Evolutionary conservation across 2,329 filamentous ascomycete species (phyloP).

Genomic region (Coleophoma cylindrospora): DNA sequence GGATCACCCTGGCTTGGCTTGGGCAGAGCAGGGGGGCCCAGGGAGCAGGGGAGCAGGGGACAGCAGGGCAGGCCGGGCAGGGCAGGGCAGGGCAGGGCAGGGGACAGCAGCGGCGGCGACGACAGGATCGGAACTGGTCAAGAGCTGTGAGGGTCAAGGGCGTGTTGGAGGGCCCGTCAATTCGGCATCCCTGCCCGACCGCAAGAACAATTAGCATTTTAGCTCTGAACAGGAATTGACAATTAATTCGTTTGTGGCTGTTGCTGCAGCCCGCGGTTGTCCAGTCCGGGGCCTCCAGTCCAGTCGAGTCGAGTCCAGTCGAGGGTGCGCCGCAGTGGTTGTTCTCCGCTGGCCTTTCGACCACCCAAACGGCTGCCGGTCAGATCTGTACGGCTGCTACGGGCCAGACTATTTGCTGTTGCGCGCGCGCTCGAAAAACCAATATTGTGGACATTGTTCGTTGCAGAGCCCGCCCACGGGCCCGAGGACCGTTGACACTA

Average conservation of each 20-base stretch:
- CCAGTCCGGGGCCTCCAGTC: neutral
- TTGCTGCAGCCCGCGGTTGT: neutral
- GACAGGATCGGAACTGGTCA: slow-evolving; percentile 1
- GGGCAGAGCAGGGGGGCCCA: neutral
- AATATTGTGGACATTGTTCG: too few species aligned
- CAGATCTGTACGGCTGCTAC: too few species aligned
- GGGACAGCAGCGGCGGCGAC: slow-evolving; percentile 3
- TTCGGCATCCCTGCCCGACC: slow-evolving; percentile 9
- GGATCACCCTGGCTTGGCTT: slow-evolving; percentile 2
- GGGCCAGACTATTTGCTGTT: too few species aligned
- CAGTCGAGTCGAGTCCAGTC: too few species aligned
- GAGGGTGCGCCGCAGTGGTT: too few species aligned
- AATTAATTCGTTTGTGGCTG: neutral
- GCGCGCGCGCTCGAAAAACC: too few species aligned
- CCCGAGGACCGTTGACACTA: too few species aligned
- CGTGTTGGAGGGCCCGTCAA: slow-evolving; percentile 2
- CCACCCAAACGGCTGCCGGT: too few species aligned
- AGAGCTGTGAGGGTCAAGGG: too few species aligned
- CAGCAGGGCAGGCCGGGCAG: neutral
- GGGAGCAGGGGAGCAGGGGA: neutral
- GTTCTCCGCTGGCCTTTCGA: too few species aligned
- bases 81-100: neutral
- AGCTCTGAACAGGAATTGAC: slow-evolving; percentile 9
- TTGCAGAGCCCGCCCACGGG: too few species aligned
- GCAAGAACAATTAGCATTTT: slow-evolving; percentile 11